A percentile compares a stretch with the other conserved stretches of the same genome.
These are phyloP conservation scores for Yamadazyma songkhlaensis DNA, from an alignment of 1,139 yeast species.

Conservation along the genomic window DNA sequence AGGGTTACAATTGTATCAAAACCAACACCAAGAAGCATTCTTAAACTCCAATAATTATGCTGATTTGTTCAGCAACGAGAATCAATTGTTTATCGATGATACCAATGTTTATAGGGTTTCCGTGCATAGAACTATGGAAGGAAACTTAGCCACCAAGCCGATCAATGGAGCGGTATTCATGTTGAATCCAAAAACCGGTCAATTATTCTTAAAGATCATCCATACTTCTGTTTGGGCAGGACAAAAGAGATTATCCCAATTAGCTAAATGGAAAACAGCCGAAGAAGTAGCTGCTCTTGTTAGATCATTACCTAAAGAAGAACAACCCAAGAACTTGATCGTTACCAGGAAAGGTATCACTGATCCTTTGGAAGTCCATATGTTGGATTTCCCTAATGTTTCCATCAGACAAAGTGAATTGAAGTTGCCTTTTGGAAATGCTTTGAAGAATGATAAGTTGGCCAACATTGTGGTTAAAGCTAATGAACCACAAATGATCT, in stretches of 20 bases:
- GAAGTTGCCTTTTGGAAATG: slow-evolving; percentile 85
- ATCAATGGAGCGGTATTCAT: slow-evolving; percentile 92
- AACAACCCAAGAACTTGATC: slow-evolving; percentile 90
- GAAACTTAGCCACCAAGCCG: slow-evolving; percentile 89
- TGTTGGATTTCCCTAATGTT: slow-evolving; percentile 94
- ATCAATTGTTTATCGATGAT: slow-evolving; percentile 85
- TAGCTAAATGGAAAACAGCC: slow-evolving; percentile 98
- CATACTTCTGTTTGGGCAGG: slow-evolving; percentile 98
- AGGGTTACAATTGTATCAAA: slow-evolving; percentile 88
- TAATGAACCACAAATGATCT: slow-evolving; percentile 88
- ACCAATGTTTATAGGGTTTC: slow-evolving; percentile 93
- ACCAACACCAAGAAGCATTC: slow-evolving; percentile 91
- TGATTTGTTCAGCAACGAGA: slow-evolving; percentile 81
- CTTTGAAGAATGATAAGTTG: slow-evolving; percentile 77
- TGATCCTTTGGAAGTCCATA: slow-evolving; percentile 95
- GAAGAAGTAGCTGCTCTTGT: slow-evolving; percentile 94
- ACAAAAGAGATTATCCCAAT: slow-evolving; percentile 87
- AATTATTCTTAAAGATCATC: slow-evolving; percentile 79
- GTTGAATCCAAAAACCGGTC: slow-evolving; percentile 87
- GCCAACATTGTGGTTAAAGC: slow-evolving; percentile 81
- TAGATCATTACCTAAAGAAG: slow-evolving; percentile 86
- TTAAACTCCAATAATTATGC: slow-evolving; percentile 87
- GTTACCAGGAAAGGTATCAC: slow-evolving; percentile 87
- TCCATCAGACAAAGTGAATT: slow-evolving; percentile 88
- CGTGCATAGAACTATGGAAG: slow-evolving; percentile 89